Conservation (phyloP, 78 protist genomes). For the Dictyostelium firmibasis region DNA sequence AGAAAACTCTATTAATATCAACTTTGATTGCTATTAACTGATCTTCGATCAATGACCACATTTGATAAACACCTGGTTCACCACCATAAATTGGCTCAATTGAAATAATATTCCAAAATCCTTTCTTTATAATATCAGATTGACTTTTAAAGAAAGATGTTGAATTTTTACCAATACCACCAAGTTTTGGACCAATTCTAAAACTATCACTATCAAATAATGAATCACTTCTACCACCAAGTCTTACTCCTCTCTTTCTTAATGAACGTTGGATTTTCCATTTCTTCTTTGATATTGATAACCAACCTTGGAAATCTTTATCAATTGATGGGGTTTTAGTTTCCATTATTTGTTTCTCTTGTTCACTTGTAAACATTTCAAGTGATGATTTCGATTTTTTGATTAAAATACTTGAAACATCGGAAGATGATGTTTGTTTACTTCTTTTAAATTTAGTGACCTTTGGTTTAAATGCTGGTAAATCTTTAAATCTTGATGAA, state of each 20-base stretch:
- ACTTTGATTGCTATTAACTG: constrained; percentile 62
- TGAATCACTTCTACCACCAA: not conserved
- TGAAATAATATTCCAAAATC: constrained; percentile 51
- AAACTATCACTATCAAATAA: not conserved
- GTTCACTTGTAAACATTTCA: not conserved
- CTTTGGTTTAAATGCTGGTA: not conserved
- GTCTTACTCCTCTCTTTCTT: not conserved
- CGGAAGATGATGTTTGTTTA: not conserved
- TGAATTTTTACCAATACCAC: not conserved
- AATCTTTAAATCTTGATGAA: not conserved
- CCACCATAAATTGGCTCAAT: not conserved
- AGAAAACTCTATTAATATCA: constrained; percentile 84
- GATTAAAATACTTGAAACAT: not conserved
- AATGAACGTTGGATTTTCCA: constrained; percentile 24
- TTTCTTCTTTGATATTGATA: not conserved
- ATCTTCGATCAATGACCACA: constrained; percentile 77
- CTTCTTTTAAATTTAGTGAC: constrained; percentile 26
- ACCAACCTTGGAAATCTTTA: constrained; percentile 38
- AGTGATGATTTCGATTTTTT: not conserved
- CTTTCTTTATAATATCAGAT: constrained; percentile 28
- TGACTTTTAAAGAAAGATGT: constrained; percentile 32
- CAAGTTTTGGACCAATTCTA: not conserved
- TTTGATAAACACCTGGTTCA: constrained; percentile 30
- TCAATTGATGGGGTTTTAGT: constrained; percentile 23
- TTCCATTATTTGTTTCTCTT: not conserved